phyloP scores from a whole-genome alignment of 2,329 filamentous ascomycete species.

The Clonostachys solani region DNA sequence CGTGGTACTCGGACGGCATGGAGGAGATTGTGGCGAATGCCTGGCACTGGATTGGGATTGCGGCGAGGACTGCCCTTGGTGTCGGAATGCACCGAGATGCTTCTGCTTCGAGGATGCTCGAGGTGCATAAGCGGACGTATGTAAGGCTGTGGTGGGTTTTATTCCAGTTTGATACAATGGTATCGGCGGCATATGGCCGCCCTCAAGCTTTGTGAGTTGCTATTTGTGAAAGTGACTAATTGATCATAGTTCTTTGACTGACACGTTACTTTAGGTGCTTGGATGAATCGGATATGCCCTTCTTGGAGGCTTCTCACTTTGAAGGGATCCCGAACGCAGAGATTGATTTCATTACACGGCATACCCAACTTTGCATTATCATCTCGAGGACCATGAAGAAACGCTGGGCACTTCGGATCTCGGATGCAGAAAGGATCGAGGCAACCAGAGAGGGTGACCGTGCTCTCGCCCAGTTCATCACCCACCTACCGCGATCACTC shows the following conservation, averaged over 20 bases:
- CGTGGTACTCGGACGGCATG: slow-evolving; percentile 50
- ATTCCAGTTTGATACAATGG: slow-evolving; percentile 29
- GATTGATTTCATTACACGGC: slow-evolving; percentile 37
- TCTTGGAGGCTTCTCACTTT: slow-evolving; percentile 37
- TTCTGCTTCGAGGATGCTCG: slow-evolving; percentile 16
- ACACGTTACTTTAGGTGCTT: slow-evolving; percentile 23
- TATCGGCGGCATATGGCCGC: slow-evolving; percentile 37
- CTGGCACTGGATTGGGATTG: slow-evolving; percentile 48
- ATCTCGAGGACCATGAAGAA: slow-evolving; percentile 29
- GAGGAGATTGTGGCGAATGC: slow-evolving; percentile 51
- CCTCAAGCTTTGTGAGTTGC: slow-evolving; percentile 40
- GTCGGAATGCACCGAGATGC: slow-evolving; percentile 45
- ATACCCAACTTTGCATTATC: slow-evolving; percentile 43
- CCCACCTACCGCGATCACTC: slow-evolving; percentile 17
- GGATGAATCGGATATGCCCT: slow-evolving; percentile 44
- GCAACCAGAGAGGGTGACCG: slow-evolving; percentile 21
- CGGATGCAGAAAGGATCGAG: slow-evolving; percentile 11
- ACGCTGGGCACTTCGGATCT: slow-evolving; percentile 5
- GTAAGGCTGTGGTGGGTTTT: slow-evolving; percentile 33
- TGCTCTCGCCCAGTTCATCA: slow-evolving; percentile 20
- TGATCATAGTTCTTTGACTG: too few species aligned
- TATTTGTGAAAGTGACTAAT: background rate
- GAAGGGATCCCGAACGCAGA: slow-evolving; percentile 31
- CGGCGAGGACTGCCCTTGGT: slow-evolving; percentile 44
- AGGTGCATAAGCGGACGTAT: slow-evolving; percentile 26